Percentiles rank a stretch among this genome's conserved stretches.
Conservation (phyloP, 306 rosid species). For the Fragaria vesca region DNA sequence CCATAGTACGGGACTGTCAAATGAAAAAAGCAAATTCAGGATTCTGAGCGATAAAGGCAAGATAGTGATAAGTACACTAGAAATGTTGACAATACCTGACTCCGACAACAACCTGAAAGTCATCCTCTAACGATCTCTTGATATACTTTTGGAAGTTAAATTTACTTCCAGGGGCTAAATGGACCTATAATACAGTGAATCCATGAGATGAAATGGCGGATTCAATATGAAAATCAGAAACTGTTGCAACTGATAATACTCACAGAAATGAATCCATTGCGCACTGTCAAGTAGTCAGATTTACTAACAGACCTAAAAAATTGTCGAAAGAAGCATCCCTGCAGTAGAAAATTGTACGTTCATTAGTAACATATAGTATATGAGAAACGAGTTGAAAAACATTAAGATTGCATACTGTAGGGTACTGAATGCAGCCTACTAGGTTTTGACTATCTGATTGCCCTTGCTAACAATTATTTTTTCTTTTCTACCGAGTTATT, state of each 20-base stretch:
- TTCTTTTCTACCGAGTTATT: neutral
- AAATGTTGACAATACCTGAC: slow-evolving; percentile 51
- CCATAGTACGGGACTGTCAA: slow-evolving; percentile 83
- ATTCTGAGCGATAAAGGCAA: neutral
- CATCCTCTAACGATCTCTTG: slow-evolving; percentile 92
- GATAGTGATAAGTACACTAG: neutral
- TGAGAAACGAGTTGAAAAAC: slow-evolving; percentile 2
- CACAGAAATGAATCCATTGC: slow-evolving; percentile 82
- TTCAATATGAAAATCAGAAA: slow-evolving; percentile 12
- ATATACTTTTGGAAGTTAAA: slow-evolving; percentile 91
- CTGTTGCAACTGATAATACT: slow-evolving; percentile 33
- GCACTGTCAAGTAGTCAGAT: slow-evolving; percentile 70
- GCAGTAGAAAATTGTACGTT: slow-evolving; percentile 24
- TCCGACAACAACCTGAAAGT: slow-evolving; percentile 85
- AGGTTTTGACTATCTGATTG: neutral
- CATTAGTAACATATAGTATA: slow-evolving; percentile 4
- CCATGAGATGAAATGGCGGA: slow-evolving; percentile 21
- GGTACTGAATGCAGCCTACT: neutral
- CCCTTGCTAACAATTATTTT: neutral
- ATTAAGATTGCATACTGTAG: neutral
- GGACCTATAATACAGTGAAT: slow-evolving; percentile 51
- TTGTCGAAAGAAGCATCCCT: slow-evolving; percentile 91
- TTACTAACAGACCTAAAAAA: slow-evolving; percentile 76
- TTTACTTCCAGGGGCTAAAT: slow-evolving; percentile 79
- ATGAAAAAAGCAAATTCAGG: slow-evolving; percentile 12